Conservation (phyloP, 2,329 filamentous ascomycete genomes). For the Graphilbum ipis-grandicollis region DNA sequence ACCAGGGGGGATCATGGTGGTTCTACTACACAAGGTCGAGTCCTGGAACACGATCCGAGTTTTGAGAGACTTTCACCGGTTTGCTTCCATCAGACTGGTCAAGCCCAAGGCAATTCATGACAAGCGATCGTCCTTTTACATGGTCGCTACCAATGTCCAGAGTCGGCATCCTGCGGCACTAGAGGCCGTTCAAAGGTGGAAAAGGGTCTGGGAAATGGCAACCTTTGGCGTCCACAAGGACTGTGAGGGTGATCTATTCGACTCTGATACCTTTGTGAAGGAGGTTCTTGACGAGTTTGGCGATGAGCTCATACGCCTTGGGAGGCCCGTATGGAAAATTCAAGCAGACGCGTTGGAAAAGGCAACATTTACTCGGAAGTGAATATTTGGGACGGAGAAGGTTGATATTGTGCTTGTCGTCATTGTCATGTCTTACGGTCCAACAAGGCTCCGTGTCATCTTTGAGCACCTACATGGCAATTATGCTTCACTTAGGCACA, state of each 20-base stretch:
- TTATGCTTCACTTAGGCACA: too few relatives aligned
- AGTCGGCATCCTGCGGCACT: conserved; percentile 15
- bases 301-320: conserved; percentile 13
- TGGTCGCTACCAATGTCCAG: conserved; percentile 27
- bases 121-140: conserved; percentile 32
- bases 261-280: conserved; percentile 8
- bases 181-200: conserved; percentile 21
- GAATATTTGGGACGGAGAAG: too few relatives aligned
- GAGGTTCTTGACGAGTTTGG: conserved; percentile 20
- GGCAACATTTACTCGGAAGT: conserved; percentile 1
- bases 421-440: too few relatives aligned
- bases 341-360: conserved; percentile 14
- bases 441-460: too few relatives aligned
- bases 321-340: conserved; percentile 16
- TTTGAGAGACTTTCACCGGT: conserved; percentile 21
- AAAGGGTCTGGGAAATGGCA: conserved; percentile 18
- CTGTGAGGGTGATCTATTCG: conserved; percentile 5
- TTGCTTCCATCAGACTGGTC: conserved; percentile 23
- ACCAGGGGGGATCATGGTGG: conserved; percentile 29
- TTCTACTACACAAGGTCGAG: conserved; percentile 32
- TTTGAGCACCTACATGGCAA: too few relatives aligned
- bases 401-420: too few relatives aligned
- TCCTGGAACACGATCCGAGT: conserved; percentile 18
- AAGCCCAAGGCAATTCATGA: conserved; percentile 25
- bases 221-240: conserved; percentile 20